Percentiles rank a stretch among this genome's conserved stretches.
These are phyloP conservation scores for Penicillium italicum DNA, from an alignment of 2,329 filamentous ascomycete species.

Conservation along the genomic window DNA sequence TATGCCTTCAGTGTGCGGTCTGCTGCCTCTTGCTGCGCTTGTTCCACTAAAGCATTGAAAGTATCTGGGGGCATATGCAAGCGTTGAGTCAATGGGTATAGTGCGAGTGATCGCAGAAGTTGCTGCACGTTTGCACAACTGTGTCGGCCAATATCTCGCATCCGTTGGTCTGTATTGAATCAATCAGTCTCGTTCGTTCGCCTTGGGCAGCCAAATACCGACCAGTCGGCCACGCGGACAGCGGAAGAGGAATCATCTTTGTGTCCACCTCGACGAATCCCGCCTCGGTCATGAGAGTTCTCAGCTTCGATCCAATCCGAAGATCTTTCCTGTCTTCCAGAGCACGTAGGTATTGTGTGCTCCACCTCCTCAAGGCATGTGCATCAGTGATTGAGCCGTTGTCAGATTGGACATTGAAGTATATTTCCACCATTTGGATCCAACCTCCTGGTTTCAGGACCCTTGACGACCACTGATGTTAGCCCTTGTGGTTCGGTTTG, in stretches of 20 bases:
- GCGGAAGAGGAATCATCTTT: conserved; percentile 62
- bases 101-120: conserved; percentile 40
- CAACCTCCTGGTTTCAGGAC: conserved; percentile 70
- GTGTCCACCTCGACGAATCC: conserved; percentile 68
- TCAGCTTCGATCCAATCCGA: conserved; percentile 59
- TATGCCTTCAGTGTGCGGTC: conserved; percentile 42
- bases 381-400: conserved; percentile 70
- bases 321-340: conserved; percentile 64
- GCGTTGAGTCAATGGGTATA: conserved; percentile 45
- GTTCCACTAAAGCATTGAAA: conserved; percentile 36
- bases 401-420: conserved; percentile 80
- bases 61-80: conserved; percentile 41
- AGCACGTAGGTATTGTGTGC: conserved; percentile 59
- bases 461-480: conserved; percentile 20
- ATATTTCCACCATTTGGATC: conserved; percentile 85
- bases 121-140: conserved; percentile 39
- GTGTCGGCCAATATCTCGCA: conserved; percentile 41
- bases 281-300: conserved; percentile 55
- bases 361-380: conserved; percentile 65
- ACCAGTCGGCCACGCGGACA: conserved; percentile 69
- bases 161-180: conserved; percentile 38
- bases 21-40: conserved; percentile 39
- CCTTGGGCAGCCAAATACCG: conserved; percentile 23
- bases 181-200: conserved; percentile 23
- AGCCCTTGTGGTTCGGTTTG: conserved; percentile 2